phyloP scores from a whole-genome alignment of 2,329 filamentous ascomycete genomes.

The Penicillium hesseltinei region DNA sequence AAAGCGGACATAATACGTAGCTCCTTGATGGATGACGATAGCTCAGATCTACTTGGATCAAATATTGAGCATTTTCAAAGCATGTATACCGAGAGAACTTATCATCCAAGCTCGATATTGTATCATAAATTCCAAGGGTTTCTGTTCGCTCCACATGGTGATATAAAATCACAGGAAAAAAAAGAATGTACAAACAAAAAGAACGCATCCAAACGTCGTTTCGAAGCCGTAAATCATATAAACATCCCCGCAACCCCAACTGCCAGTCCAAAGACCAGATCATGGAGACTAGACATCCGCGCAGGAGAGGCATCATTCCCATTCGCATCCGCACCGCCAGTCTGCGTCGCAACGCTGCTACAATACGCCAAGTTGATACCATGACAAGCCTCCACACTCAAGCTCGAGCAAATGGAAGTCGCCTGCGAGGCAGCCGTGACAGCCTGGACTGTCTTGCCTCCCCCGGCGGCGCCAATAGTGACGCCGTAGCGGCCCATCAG shows the following conservation, averaged over 20 bases:
- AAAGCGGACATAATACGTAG: conserved; percentile 19
- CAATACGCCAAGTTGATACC: conserved; percentile 50
- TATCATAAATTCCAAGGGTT: background rate
- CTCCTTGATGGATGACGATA: background rate
- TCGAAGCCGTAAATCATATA: conserved; percentile 31
- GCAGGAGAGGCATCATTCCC: conserved; percentile 30
- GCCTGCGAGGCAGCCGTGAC: conserved; percentile 43
- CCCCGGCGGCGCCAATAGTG: conserved; percentile 51
- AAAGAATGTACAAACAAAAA: conserved; percentile 13
- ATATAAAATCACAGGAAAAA: conserved; percentile 6
- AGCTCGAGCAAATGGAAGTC: conserved; percentile 46
- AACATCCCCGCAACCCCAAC: conserved; percentile 49
- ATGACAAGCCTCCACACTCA: conserved; percentile 50
- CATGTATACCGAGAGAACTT: background rate
- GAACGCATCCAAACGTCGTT: background rate
- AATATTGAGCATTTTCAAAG: background rate
- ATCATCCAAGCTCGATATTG: background rate
- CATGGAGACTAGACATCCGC: conserved; percentile 43
- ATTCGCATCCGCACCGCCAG: conserved; percentile 32
- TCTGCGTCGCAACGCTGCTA: conserved; percentile 24
- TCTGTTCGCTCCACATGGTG: background rate
- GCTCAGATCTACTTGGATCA: background rate
- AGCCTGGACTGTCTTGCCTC: conserved; percentile 50
- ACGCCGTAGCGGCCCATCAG: conserved; percentile 53
- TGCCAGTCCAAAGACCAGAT: conserved; percentile 41